phyloP scores from a whole-genome alignment of 257 asterid genomes.

The Scutellaria baicalensis region DNA sequence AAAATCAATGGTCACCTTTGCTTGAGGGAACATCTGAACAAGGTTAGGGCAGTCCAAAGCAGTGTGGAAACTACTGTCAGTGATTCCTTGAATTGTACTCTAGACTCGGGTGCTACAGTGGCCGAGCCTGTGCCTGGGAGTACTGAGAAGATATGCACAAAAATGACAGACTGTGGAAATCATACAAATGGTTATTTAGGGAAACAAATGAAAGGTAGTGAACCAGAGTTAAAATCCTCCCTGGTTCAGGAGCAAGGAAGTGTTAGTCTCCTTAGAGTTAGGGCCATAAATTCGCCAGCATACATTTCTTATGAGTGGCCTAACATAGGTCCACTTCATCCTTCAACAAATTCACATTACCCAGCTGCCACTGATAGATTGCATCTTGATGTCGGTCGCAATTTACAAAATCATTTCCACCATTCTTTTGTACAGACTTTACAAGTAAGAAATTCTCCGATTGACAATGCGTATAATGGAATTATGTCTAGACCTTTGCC shows the following conservation, averaged over 20 bases:
- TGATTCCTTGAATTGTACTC: slow-evolving; percentile 25
- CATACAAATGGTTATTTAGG: slow-evolving; percentile 27
- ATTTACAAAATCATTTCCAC: slow-evolving; percentile 80
- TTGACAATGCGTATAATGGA: slow-evolving; percentile 60
- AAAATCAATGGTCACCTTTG: slow-evolving; percentile 18
- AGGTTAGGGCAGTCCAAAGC: slow-evolving; percentile 18
- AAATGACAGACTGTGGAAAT: slow-evolving; percentile 15
- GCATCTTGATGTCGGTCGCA: slow-evolving; percentile 95
- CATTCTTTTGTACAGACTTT: slow-evolving; percentile 68
- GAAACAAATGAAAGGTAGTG: slow-evolving; percentile 37
- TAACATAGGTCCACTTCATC: slow-evolving; percentile 56
- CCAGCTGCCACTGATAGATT: slow-evolving; percentile 95
- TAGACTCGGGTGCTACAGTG: slow-evolving; percentile 25
- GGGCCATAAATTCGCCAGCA: slow-evolving; percentile 55
- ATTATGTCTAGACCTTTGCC: slow-evolving; percentile 61
- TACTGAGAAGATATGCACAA: slow-evolving; percentile 24
- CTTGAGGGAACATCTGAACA: slow-evolving; percentile 27
- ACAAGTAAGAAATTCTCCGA: slow-evolving; percentile 65
- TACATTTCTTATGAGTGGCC: slow-evolving; percentile 96
- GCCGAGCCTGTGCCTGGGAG: slow-evolving; percentile 29
- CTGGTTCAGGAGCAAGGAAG: slow-evolving; percentile 44
- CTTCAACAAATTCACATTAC: slow-evolving; percentile 47
- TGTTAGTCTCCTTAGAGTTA: slow-evolving; percentile 48
- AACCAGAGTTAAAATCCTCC: slow-evolving; percentile 29
- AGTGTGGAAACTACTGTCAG: slow-evolving; percentile 22